Percentiles rank a stretch among this genome's conserved stretches.
phyloP scores from a whole-genome alignment of 2,329 filamentous ascomycete genomes.

The Aspergillus sp. region DNA sequence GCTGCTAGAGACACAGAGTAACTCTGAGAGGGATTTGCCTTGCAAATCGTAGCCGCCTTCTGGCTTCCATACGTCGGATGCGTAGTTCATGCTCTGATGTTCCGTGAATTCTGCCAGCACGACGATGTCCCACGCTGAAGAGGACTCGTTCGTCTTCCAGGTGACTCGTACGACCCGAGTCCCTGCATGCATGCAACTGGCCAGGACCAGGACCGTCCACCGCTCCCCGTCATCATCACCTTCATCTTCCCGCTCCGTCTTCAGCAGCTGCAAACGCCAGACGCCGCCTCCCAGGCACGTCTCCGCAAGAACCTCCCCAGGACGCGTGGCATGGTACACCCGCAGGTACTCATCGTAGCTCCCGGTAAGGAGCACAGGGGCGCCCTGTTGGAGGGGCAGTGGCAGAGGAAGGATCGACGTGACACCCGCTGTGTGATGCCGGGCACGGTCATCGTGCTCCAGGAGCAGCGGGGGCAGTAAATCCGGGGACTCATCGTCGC shows the following conservation, averaged over 20 bases:
- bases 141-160: conserved; percentile 23
- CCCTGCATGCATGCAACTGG: conserved; percentile 93
- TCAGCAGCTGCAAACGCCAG: conserved; percentile 70
- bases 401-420: conserved; percentile 77
- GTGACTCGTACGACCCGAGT: conserved; percentile 59
- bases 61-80: conserved; percentile 59
- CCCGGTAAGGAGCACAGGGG: conserved; percentile 70
- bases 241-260: conserved; percentile 3
- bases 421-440: conserved; percentile 75
- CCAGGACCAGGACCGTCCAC: conserved; percentile 58
- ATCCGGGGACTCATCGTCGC: conserved; percentile 1
- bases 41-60: conserved; percentile 9
- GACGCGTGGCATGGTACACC: conserved; percentile 46
- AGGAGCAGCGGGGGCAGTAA: conserved; percentile 16
- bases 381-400: conserved; percentile 37
- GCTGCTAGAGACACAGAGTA: conserved; percentile 47
- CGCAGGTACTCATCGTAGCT: conserved; percentile 87
- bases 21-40: conserved; percentile 9
- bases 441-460: conserved; percentile 46
- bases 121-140: conserved; percentile 58
- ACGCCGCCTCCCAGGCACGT: conserved; percentile 73
- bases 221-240: background rate
- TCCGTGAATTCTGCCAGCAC: conserved; percentile 73
- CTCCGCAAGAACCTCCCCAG: conserved; percentile 58
- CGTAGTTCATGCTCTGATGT: conserved; percentile 95